Conservation (phyloP, 2,329 filamentous ascomycete genomes). For the Stemphylium beticola region DNA sequence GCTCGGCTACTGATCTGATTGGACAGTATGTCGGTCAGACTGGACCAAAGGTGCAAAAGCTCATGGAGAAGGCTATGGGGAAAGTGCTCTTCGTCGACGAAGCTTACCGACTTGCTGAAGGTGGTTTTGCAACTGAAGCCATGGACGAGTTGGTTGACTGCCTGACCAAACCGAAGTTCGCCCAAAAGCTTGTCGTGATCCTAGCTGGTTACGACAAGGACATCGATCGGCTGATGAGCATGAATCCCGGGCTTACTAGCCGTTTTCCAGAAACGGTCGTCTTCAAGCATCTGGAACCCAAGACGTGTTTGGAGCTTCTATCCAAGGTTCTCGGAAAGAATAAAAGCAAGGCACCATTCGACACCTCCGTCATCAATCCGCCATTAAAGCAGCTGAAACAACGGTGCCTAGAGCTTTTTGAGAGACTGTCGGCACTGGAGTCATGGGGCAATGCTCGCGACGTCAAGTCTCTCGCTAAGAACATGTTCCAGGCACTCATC, state of each 20-base stretch:
- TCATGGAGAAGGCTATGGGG: slow-evolving; percentile 68
- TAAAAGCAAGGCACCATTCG: slow-evolving; percentile 41
- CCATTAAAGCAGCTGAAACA: slow-evolving; percentile 23
- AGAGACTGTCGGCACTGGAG: slow-evolving; percentile 50
- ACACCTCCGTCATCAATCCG: slow-evolving; percentile 32
- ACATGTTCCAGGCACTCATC: slow-evolving; percentile 52
- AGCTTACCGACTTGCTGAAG: slow-evolving; percentile 68
- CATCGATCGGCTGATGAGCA: slow-evolving; percentile 66
- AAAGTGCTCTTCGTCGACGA: slow-evolving; percentile 75
- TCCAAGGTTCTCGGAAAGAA: slow-evolving; percentile 38
- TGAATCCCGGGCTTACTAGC: slow-evolving; percentile 68
- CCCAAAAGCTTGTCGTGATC: slow-evolving; percentile 68
- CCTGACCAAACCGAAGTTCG: slow-evolving; percentile 63
- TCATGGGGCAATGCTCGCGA: slow-evolving; percentile 71
- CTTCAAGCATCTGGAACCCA: slow-evolving; percentile 55
- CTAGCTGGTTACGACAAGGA: slow-evolving; percentile 69
- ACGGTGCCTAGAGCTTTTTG: slow-evolving; percentile 46
- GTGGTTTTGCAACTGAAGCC: slow-evolving; percentile 63
- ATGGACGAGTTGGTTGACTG: slow-evolving; percentile 60
- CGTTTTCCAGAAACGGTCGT: slow-evolving; percentile 68
- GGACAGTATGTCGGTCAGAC: slow-evolving; percentile 74
- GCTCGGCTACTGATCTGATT: slow-evolving; percentile 71
- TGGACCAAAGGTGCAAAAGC: slow-evolving; percentile 67
- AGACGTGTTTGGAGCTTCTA: slow-evolving; percentile 41
- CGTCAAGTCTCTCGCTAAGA: slow-evolving; percentile 61